phyloP scores from a whole-genome alignment of 805 yeast genomes.

The Grigorovia yakushimaensis region DNA sequence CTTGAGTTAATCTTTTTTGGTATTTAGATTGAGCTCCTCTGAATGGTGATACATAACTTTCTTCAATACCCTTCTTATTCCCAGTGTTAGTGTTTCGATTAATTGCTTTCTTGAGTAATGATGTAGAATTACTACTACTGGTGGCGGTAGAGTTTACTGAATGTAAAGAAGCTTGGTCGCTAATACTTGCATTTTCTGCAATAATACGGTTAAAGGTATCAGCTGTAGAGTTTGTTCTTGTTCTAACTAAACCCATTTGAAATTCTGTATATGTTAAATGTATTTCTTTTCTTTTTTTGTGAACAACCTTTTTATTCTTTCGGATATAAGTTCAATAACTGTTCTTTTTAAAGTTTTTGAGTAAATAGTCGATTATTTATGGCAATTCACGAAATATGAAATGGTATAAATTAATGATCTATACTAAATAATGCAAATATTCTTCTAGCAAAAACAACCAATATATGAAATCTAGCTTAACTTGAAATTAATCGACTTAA shows the following conservation, averaged over 20 bases:
- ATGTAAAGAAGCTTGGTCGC: background rate
- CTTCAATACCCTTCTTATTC: background rate
- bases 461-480: too few relatives aligned
- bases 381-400: too few relatives aligned
- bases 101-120: background rate
- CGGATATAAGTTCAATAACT: too few relatives aligned
- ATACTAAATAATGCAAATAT: too few relatives aligned
- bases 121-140: background rate
- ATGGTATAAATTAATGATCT: too few relatives aligned
- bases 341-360: too few relatives aligned
- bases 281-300: background rate
- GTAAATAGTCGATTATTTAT: too few relatives aligned
- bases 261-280: background rate
- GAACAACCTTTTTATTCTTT: too few relatives aligned
- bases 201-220: slow-evolving; percentile 2
- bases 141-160: background rate
- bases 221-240: background rate
- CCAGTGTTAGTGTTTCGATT: background rate
- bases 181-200: background rate
- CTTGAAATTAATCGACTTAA: too few relatives aligned
- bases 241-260: background rate
- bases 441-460: too few relatives aligned
- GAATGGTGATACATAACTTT: slow-evolving; percentile 9
- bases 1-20: slow-evolving; percentile 3
- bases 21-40: slow-evolving; percentile 1